Base-by-base conservation (phyloP, 345 rosid genomes). In the Eucalyptus marginata region DNA sequence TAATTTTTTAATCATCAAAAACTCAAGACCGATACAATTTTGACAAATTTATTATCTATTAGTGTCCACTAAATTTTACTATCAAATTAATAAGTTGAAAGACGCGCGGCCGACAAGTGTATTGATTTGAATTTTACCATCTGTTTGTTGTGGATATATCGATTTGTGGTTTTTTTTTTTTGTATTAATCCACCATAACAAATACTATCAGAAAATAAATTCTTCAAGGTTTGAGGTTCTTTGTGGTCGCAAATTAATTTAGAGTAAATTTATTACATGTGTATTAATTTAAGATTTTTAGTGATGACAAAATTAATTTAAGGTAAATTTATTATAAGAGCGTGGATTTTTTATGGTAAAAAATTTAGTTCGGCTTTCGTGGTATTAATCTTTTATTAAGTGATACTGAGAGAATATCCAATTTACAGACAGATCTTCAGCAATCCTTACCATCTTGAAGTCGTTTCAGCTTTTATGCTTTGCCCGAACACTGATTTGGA, bases 71-170 rank as follows among this genome's bases (percentile, higher is more conserved):
- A 51, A 17, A 51, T 51, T 51, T 7, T 1, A 51, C 0, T 1
- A 0, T 52, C 1, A 18, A 52, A 52, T 52, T 7, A 0, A 0
- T 0, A 52, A 18, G 0, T 52, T 18, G 0, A 3, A 17, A 0
- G 0, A 18, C 0, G 0, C 0, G 0, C 0, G 1, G 1, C 0
- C 0, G 2, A 18, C 1, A 18, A 52, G 0, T 52, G 0, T 51
- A 51, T 51, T 1, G 0, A 0, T 51, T 51, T 51, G 9, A 0
- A 0, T 17, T 51, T 6, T 6, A 16, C 0, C 54, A 51, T 50
- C 0, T 0, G 0, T 51, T 51, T 51, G 3, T 51, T 1, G 7
- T 52, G 17, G 4, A 51, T 18, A 52, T 0, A 18, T 52, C 0
- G 56, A 52, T 52, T 52, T 18, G 2, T 52, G 4, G 4, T 40